Evolutionary conservation across 1,139 yeast species (phyloP), one percentile per base, ranked within the genome.

Genomic region (Geotrichum siamense): DNA sequence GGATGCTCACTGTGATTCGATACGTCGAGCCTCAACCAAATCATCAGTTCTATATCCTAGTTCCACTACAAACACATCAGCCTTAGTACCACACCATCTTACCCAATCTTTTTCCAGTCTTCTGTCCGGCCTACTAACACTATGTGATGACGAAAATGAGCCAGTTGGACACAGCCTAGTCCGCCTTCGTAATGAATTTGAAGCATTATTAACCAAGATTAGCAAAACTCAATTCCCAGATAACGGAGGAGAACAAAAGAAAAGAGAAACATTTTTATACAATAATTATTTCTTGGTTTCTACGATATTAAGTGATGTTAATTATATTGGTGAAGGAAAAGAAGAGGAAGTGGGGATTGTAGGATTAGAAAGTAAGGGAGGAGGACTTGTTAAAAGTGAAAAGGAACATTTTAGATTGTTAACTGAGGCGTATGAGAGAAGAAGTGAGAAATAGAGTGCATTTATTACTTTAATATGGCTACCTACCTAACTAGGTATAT

Each of bases 91-190:
- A 55, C 87, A 66, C 69, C 85, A 60, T 51, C 65, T 86, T 20
- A 85, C 97, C 0, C 89, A 85, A 54, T 84, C 83, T 47, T 83
- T 86, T 63, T 80, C 93, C 1, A 79, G 78, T 48, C 74, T 82
- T 45, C 56, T 89, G n/a, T 74, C 78, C 55, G 93, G 93, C 2
- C 63, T 89, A 25, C 67, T 87, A 45, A 77, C 78, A 41, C 65
- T 89, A 22, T 59, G 67, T 34, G 55, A 59, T 17, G 50, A 58
- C 17, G 62, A 61, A 35, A 51, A 60, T 5, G 97, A 87, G 56
- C 96, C 96, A 0, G 68, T 89, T 6, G 75, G 75, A 36, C 76
- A 75, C 48, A 79, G 91, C 1, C 71, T 89, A 3, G 69, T 70
- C 6, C 70, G 96, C 47, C 65, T 91, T 34, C 67, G 89, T 42